Evolutionary conservation across 257 asterid species (phyloP).

Genomic region (Solanum chaucha): DNA sequence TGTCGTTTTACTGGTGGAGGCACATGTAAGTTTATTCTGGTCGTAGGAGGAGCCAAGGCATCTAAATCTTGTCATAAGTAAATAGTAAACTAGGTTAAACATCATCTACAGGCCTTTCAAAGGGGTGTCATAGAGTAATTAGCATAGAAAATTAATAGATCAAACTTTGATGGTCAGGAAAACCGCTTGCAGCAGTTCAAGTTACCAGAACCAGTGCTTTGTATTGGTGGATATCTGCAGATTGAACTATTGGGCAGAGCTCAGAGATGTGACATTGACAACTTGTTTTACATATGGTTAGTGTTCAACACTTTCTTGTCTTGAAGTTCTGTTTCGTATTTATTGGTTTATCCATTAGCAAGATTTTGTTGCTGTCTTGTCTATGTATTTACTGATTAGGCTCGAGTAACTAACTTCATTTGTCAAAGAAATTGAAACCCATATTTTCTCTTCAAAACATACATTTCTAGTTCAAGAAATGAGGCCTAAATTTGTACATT

Average conservation of each 20-base stretch:
- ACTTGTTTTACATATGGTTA: conserved; percentile 67
- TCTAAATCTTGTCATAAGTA: background rate
- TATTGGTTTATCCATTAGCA: background rate
- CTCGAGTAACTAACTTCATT: background rate
- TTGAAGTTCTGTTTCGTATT: background rate
- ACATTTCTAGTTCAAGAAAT: background rate
- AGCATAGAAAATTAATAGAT: background rate
- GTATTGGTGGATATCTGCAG: conserved; percentile 68
- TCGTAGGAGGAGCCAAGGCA: background rate
- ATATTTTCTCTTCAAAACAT: background rate
- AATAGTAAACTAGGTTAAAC: background rate
- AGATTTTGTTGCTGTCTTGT: background rate
- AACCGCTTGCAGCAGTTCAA: conserved; percentile 66
- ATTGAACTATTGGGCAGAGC: conserved; percentile 62
- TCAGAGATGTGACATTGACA: conserved; percentile 56
- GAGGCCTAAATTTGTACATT: background rate
- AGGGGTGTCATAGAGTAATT: background rate
- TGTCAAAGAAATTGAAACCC: background rate
- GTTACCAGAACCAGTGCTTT: conserved; percentile 68
- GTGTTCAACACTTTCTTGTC: conserved; percentile 1
- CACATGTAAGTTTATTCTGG: background rate
- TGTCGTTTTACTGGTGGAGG: background rate
- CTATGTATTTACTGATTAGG: background rate
- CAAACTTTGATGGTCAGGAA: conserved; percentile 38
- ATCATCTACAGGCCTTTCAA: background rate